Evolutionary conservation across 257 asterid genomes (phyloP).

Genomic region (Nyctanthes arbortristis): DNA sequence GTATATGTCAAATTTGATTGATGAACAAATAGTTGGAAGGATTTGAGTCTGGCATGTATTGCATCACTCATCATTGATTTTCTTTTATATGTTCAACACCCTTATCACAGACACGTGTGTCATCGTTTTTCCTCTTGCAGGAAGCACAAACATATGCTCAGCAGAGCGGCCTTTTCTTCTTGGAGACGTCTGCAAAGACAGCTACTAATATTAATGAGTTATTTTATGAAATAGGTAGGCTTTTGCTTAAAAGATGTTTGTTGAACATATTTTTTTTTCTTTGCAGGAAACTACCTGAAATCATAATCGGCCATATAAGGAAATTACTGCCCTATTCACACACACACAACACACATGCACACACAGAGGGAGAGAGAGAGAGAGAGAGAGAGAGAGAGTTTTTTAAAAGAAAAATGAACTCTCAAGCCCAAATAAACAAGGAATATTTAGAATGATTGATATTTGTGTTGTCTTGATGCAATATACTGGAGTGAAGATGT

Average conservation of each 20-base stretch:
- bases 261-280: slow-evolving; percentile 10
- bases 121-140: slow-evolving; percentile 29
- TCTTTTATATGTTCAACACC: not conserved
- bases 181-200: slow-evolving; percentile 77
- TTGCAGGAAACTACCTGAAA: not conserved
- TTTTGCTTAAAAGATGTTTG: not conserved
- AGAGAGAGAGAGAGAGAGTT: no score
- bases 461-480: not conserved
- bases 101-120: not conserved
- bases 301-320: not conserved
- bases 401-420: no score
- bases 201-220: slow-evolving; percentile 61
- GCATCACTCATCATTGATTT: not conserved
- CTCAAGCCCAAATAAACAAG: no score
- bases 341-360: no score
- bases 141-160: slow-evolving; percentile 65
- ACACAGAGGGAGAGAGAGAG: not conserved
- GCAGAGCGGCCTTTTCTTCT: slow-evolving; percentile 68
- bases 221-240: slow-evolving; percentile 54
- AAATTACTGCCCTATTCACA: not conserved
- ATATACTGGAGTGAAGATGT: not conserved
- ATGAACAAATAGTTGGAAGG: not conserved
- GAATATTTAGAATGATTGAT: no score
- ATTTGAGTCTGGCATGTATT: not conserved
- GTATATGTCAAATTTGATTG: not conserved